Base-by-base conservation (phyloP, 208 protist species). In the Herpetomonas samuelpessoai region DNA sequence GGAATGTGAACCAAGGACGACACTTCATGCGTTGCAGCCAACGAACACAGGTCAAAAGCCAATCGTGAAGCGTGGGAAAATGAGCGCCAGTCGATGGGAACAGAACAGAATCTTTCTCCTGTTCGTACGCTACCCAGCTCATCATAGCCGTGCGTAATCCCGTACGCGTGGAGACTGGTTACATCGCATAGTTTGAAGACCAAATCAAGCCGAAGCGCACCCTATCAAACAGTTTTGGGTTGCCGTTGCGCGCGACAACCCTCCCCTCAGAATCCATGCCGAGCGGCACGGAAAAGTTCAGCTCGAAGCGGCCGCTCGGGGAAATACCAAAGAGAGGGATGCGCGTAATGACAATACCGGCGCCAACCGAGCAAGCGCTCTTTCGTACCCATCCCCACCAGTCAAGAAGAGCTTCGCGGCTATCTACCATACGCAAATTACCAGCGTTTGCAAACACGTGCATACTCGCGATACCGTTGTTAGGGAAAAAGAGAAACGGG, bases 391-490 rank as follows among this genome's bases (percentile, higher is more conserved):
- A 91, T 22, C 57, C 55, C 38, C 63, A 65, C 47, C 58, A 68
- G 52, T 91, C 81, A 29, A 63, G 66, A 3, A 91, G 50, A 12
- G 79, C 64, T 16, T 62, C 54, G 14, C 65, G n/a, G 4, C 66
- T 74, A 18, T 86, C 57, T 9, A 88, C 41, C 80, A 89, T 83
- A 39, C 74, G 63, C 45, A 92, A 59, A 63, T 91, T 79, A 6
- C 88, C 88, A 3, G 71, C 78, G 47, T 95, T 95, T 19, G 76
- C 84, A 65, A 95, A 95, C 9, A 95, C 19, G 61, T 95, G 88
- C 88, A 88, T 88, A 1, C 82, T 68, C 1, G 80, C 83, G 12
- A 95, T 55, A 14, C 88, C 88, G 68, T 95, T 95, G 26, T 92
- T 68, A 0, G 84, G 85, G 24, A 87, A 83, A 53, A 88, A 80